Evolutionary conservation across 345 rosid species (phyloP).

Genomic region (Erysimum cheiranthoides): DNA sequence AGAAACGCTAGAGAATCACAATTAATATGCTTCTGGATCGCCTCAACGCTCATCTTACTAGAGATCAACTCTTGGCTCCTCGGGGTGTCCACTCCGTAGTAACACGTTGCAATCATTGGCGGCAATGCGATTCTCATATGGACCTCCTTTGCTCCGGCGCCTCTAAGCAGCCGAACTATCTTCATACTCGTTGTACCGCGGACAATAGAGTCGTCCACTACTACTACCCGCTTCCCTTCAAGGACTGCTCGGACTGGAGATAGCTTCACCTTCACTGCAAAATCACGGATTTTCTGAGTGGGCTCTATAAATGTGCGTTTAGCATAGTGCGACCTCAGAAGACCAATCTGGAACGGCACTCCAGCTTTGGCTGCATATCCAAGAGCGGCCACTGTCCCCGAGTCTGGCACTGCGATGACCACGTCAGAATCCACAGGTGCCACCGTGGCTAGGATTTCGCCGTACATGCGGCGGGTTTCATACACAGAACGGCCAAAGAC

Average conservation of each 20-base stretch:
- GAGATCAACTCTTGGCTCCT: slow-evolving; percentile 82
- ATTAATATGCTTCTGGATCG: slow-evolving; percentile 66
- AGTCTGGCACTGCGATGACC: slow-evolving; percentile 86
- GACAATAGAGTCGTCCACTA: slow-evolving; percentile 89
- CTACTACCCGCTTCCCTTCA: slow-evolving; percentile 84
- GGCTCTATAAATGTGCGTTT: slow-evolving; percentile 92
- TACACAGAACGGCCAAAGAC: slow-evolving; percentile 84
- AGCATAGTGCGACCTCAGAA: slow-evolving; percentile 82
- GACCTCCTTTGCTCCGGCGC: slow-evolving; percentile 85
- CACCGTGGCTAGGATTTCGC: slow-evolving; percentile 80
- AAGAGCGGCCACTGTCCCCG: slow-evolving; percentile 86
- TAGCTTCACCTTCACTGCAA: slow-evolving; percentile 83
- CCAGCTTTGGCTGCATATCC: slow-evolving; percentile 83
- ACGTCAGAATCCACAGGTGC: slow-evolving; percentile 80
- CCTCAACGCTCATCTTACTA: slow-evolving; percentile 75
- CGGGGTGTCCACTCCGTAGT: slow-evolving; percentile 90
- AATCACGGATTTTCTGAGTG: slow-evolving; percentile 82
- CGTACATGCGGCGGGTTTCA: slow-evolving; percentile 61
- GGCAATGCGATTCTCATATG: slow-evolving; percentile 96
- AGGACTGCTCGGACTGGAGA: slow-evolving; percentile 69
- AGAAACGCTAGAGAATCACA: slow-evolving; percentile 82
- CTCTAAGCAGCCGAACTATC: slow-evolving; percentile 73
- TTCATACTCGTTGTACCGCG: slow-evolving; percentile 82
- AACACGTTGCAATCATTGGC: slow-evolving; percentile 76
- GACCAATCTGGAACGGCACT: slow-evolving; percentile 74